Evolutionary conservation across 106 monocot genomes (phyloP), one percentile per base, ranked within the genome.

Genomic region (Acanthochlamys bracteata): DNA sequence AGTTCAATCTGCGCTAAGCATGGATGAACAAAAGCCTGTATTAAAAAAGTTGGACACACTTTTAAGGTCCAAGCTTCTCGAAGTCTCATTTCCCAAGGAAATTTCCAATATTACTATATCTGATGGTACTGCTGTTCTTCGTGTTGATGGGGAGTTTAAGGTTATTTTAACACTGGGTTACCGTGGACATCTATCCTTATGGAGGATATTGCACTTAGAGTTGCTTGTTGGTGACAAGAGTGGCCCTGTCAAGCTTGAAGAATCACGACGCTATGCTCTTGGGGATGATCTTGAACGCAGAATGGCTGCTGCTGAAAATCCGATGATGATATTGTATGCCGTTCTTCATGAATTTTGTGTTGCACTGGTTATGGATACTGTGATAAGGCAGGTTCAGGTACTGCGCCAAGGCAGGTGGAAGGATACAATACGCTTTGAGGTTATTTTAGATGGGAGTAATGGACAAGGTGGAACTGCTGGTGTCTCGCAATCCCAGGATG

Each of bases 251-350:
- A 88, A 91, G 60, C 87, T 96, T 60, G 96, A 96, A 83, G 96
- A 90, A 68, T 63, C 74, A 58, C 72, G 91, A 55, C 72, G 84
- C 63, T 88, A 82, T 79, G 80, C 82, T 57, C 88, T 96, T 74
- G 88, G 96, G 47, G 96, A 96, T 83, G 96, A 96, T 70, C 56
- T 96, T 56, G 96, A 96, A 62, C 87, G 96, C 25, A 77, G 96
- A 52, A 96, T 96, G 96, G 82, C 96, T 69, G 82, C 72, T 51
- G 71, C 84, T 21, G 96, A 96, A 15, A 87, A 96, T 53, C 90
- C 96, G 45, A 88, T 96, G 47, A 65, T 64, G 53, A 75, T 88
- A 71, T 69, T 91, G 20, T 96, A 91, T 51, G 80, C 84, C 10
- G 67, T 96, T 75, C 84, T 96, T 53, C 96, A 96, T 82, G 90